Conservation (phyloP, 352 stramenopile genomes). For the Phytophthora pluvialis region DNA sequence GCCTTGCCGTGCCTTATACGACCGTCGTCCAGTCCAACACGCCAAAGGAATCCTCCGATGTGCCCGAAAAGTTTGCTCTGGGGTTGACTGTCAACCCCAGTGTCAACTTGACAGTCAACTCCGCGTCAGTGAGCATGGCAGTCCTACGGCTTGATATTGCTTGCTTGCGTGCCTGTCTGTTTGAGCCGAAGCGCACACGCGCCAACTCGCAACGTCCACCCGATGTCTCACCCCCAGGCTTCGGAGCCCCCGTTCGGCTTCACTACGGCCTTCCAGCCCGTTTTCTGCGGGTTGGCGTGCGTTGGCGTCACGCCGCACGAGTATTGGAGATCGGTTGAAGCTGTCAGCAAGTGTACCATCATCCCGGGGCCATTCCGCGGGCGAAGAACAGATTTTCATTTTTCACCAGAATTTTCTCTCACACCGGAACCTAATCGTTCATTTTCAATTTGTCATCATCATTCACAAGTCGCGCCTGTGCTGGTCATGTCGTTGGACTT, state of each 20-base stretch:
- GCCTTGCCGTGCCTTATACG: neutral
- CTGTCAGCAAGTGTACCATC: too few relatives aligned
- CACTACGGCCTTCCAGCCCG: neutral
- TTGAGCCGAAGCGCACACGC: slow-evolving; percentile 25
- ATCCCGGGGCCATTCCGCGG: too few relatives aligned
- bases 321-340: too few relatives aligned
- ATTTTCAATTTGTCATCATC: slow-evolving; percentile 29
- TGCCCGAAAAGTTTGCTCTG: slow-evolving; percentile 15
- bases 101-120: too few relatives aligned
- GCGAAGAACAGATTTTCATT: neutral
- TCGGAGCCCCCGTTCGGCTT: too few relatives aligned
- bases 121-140: neutral
- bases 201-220: slow-evolving; percentile 1
- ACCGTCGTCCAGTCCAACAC: slow-evolving; percentile 7
- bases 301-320: slow-evolving; percentile 1
- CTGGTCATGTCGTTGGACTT: slow-evolving; percentile 30
- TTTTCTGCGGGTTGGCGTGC: slow-evolving; percentile 22
- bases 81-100: too few relatives aligned
- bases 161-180: slow-evolving; percentile 16
- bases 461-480: slow-evolving; percentile 36
- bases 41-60: slow-evolving; percentile 24
- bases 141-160: slow-evolving; percentile 1
- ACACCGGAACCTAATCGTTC: slow-evolving; percentile 7
- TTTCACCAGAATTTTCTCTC: slow-evolving; percentile 7
- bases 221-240: slow-evolving; percentile 14